A percentile compares a stretch with the other conserved stretches of the same genome.
Evolutionary conservation across 1,139 yeast genomes (phyloP).

Genomic region (Yamadazyma sp.): DNA sequence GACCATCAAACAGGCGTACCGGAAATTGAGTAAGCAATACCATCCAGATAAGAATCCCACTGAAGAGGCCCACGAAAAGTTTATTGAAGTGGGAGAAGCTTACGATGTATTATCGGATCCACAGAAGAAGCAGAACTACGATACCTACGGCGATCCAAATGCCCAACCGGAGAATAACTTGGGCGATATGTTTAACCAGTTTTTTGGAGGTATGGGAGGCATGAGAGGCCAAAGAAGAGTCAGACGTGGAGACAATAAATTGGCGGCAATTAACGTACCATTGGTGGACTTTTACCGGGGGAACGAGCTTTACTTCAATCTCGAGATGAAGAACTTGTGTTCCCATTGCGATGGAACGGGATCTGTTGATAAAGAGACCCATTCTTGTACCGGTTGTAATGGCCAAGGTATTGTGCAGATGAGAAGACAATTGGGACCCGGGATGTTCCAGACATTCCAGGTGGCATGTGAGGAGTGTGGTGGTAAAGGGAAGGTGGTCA

Average conservation of each 20-base stretch:
- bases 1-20: slow-evolving; percentile 84
- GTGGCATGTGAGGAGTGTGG: slow-evolving; percentile 75
- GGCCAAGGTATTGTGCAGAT: slow-evolving; percentile 75
- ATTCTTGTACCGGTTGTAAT: slow-evolving; percentile 63
- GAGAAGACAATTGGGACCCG: slow-evolving; percentile 80
- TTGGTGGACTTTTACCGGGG: slow-evolving; percentile 74
- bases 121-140: slow-evolving; percentile 72
- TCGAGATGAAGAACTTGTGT: slow-evolving; percentile 75
- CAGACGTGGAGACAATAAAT: slow-evolving; percentile 66
- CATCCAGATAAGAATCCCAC: slow-evolving; percentile 94
- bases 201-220: slow-evolving; percentile 69
- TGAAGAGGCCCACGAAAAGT: slow-evolving; percentile 80
- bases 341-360: slow-evolving; percentile 81
- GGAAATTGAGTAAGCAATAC: slow-evolving; percentile 78
- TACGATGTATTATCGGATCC: slow-evolving; percentile 82
- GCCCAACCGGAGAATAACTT: slow-evolving; percentile 51
- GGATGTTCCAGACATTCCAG: slow-evolving; percentile 85
- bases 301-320: slow-evolving; percentile 54
- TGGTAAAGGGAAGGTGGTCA: slow-evolving; percentile 72
- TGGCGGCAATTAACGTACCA: slow-evolving; percentile 54
- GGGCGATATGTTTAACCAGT: slow-evolving; percentile 69
- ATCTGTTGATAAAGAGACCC: slow-evolving; percentile 70
- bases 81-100: slow-evolving; percentile 90
- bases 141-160: slow-evolving; percentile 82
- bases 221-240: slow-evolving; percentile 35